Conservation (phyloP, 345 rosid genomes). For the Laguncularia racemosa region DNA sequence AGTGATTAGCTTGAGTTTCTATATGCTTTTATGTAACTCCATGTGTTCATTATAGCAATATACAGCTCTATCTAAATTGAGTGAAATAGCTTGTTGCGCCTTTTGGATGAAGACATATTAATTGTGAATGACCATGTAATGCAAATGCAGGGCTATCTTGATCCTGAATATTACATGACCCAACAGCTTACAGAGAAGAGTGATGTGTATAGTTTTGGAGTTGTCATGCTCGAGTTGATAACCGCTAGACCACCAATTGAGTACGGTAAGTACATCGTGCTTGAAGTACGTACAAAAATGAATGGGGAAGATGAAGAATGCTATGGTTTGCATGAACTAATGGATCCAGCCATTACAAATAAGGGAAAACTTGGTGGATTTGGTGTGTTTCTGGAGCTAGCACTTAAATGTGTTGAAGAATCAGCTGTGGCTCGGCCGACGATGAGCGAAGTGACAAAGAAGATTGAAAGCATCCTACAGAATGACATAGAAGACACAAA, state of each 20-base stretch:
- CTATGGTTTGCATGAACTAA: conserved; percentile 8
- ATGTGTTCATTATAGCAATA: not conserved
- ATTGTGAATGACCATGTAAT: not conserved
- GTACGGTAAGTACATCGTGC: conserved; percentile 18
- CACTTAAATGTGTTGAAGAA: conserved; percentile 22
- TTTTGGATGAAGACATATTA: too few relatives aligned
- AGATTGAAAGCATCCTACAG: conserved; percentile 25
- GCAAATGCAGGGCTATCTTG: conserved; percentile 21
- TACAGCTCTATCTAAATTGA: not conserved
- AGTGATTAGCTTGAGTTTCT: not conserved
- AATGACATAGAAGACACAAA: conserved; percentile 12
- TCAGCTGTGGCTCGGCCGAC: conserved; percentile 20
- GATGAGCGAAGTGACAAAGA: conserved; percentile 30
- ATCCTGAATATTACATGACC: conserved; percentile 26
- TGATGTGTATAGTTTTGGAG: conserved; percentile 28
- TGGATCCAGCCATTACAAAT: conserved; percentile 11
- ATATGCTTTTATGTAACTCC: not conserved
- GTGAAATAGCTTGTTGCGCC: too few relatives aligned
- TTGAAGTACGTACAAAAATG: conserved; percentile 11
- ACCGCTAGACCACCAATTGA: conserved; percentile 17
- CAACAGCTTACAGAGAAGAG: conserved; percentile 24
- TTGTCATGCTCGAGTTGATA: conserved; percentile 24
- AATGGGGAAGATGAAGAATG: conserved; percentile 10
- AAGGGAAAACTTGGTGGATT: conserved; percentile 19
- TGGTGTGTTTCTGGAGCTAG: conserved; percentile 21